Evolutionary conservation across 768 basidiomycete genomes (phyloP).

Genomic region (Lactifluus piperatus): DNA sequence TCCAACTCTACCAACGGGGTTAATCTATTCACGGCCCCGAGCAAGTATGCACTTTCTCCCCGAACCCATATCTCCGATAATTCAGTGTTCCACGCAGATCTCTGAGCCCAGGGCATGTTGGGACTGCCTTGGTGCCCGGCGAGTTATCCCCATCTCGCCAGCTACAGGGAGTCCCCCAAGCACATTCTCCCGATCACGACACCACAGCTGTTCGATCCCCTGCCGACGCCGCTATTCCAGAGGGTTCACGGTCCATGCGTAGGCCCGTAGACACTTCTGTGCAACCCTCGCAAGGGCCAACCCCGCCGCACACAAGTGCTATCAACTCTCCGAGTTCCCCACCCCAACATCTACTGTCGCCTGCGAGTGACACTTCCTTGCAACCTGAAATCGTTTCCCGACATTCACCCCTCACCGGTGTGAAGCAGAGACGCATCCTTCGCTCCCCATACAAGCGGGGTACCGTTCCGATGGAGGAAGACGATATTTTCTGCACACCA

Average conservation of each 20-base stretch:
- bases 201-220: neutral
- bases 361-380: neutral
- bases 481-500: constrained; percentile 11
- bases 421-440: neutral
- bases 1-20: neutral
- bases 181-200: neutral
- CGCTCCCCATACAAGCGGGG: neutral
- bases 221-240: neutral
- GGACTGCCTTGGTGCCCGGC: neutral
- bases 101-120: neutral
- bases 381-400: neutral
- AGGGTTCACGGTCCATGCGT: neutral
- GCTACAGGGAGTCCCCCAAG: neutral
- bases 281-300: constrained; percentile 12
- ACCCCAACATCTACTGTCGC: neutral
- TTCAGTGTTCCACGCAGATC: neutral
- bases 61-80: neutral
- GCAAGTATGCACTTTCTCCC: neutral
- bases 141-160: neutral
- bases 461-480: neutral
- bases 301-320: constrained; percentile 13
- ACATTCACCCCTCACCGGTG: neutral
- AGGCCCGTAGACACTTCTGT: neutral
- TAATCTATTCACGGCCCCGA: neutral
- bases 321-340: constrained; percentile 6